A percentile compares a stretch with the other conserved stretches of the same genome.
Evolutionary conservation across 208 protist genomes (phyloP).

Genomic region (Leishmania lainsoni): DNA sequence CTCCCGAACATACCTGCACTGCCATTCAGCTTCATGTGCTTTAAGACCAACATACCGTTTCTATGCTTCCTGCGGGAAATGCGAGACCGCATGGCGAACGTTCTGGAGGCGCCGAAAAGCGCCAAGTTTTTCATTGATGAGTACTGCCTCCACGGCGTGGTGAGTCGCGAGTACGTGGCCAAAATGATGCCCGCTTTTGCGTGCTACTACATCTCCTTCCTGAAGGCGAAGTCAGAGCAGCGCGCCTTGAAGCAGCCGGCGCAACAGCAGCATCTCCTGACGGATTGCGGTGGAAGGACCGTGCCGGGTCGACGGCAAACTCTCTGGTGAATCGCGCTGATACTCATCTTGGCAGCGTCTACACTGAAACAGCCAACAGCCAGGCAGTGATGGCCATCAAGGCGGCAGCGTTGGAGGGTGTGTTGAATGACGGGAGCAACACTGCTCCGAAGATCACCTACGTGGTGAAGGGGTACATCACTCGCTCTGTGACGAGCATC

Average conservation of each 20-base stretch:
- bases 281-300: neutral
- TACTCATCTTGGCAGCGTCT: neutral
- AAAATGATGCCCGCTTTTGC: constrained; percentile 35
- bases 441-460: constrained; percentile 38
- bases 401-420: neutral
- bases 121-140: constrained; percentile 49
- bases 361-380: neutral
- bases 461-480: constrained; percentile 56
- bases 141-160: constrained; percentile 35
- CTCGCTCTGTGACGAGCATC: constrained; percentile 20
- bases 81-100: constrained; percentile 35
- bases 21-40: constrained; percentile 29
- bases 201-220: constrained; percentile 35
- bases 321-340: neutral
- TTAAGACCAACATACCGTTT: constrained; percentile 79
- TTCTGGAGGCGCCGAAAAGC: constrained; percentile 26
- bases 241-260: constrained; percentile 22
- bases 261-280: neutral
- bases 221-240: constrained; percentile 38
- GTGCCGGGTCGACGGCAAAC: neutral
- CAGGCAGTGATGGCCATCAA: neutral
- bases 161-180: constrained; percentile 26
- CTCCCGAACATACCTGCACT: constrained; percentile 37
- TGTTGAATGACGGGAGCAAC: neutral
- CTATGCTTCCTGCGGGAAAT: constrained; percentile 79